Conservation (phyloP, 1,139 yeast species). For the Candida neerlandica region DNA sequence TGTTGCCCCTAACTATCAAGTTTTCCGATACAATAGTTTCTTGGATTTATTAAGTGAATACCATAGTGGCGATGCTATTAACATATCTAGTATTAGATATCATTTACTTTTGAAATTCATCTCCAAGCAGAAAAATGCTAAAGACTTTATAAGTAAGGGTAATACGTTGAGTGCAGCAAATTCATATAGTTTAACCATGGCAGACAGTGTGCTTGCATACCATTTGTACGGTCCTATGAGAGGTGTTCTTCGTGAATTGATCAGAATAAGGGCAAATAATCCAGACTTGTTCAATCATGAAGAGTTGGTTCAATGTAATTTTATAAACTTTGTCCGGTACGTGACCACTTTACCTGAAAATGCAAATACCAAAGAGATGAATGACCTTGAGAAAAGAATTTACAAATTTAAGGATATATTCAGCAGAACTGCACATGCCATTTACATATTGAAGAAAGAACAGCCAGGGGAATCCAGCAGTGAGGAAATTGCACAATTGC, state of each 20-base stretch:
- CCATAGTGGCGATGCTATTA: constrained; percentile 43
- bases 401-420: constrained; percentile 33
- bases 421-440: constrained; percentile 26
- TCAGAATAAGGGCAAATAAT: constrained; percentile 17
- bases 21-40: constrained; percentile 37
- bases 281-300: constrained; percentile 26
- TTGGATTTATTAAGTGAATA: constrained; percentile 36
- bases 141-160: constrained; percentile 6
- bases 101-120: constrained; percentile 42
- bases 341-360: constrained; percentile 34
- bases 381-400: constrained; percentile 29
- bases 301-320: constrained; percentile 42
- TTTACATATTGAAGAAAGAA: constrained; percentile 32
- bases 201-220: constrained; percentile 38
- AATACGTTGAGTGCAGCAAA: not conserved
- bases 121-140: constrained; percentile 24
- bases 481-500: constrained; percentile 18
- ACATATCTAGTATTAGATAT: constrained; percentile 42
- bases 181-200: constrained; percentile 18
- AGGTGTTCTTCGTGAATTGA: constrained; percentile 29
- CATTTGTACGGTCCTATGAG: constrained; percentile 32
- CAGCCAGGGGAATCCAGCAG: constrained; percentile 31
- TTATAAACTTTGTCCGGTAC: constrained; percentile 42
- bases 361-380: constrained; percentile 19
- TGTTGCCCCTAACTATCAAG: constrained; percentile 34